Percentiles rank a stretch among this genome's conserved stretches.
Evolutionary conservation across 1,284 basidiomycete genomes (phyloP).

Genomic region (Naganishia cerealis): DNA sequence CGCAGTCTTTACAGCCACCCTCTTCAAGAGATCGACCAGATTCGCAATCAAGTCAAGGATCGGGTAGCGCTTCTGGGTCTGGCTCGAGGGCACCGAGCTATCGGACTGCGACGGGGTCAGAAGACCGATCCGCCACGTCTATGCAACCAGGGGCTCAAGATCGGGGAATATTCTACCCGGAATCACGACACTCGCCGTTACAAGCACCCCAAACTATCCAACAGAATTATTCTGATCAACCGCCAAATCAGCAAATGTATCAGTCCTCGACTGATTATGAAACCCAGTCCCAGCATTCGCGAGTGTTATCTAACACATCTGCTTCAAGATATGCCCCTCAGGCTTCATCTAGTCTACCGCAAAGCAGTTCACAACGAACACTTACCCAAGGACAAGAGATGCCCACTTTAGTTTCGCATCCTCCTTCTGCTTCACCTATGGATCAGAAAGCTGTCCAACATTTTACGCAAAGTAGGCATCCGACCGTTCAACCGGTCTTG

Average conservation of each 20-base stretch:
- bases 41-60: conserved; percentile 22
- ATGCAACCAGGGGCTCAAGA: conserved; percentile 17
- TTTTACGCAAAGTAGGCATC: neutral
- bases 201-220: neutral
- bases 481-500: neutral
- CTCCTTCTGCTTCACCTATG: neutral
- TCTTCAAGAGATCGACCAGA: conserved; percentile 10
- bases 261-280: conserved; percentile 1
- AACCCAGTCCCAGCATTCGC: neutral
- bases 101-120: conserved; percentile 1
- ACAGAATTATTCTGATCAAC: conserved; percentile 11
- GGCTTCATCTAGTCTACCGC: conserved; percentile 3
- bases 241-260: neutral
- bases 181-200: conserved; percentile 11
- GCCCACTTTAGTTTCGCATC: neutral
- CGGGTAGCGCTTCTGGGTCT: conserved; percentile 5
- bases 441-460: neutral
- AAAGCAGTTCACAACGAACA: conserved; percentile 16
- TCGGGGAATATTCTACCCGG: conserved; percentile 1
- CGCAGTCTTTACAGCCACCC: conserved; percentile 20
- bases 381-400: conserved; percentile 3
- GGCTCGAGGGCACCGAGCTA: conserved; percentile 7
- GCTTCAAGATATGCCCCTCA: conserved; percentile 12
- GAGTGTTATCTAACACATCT: conserved; percentile 1
- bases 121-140: neutral